Percentiles rank a stretch among this genome's conserved stretches.
Conservation (phyloP, 2,329 filamentous ascomycete genomes). For the Gnomoniopsis smithogilvyi region DNA sequence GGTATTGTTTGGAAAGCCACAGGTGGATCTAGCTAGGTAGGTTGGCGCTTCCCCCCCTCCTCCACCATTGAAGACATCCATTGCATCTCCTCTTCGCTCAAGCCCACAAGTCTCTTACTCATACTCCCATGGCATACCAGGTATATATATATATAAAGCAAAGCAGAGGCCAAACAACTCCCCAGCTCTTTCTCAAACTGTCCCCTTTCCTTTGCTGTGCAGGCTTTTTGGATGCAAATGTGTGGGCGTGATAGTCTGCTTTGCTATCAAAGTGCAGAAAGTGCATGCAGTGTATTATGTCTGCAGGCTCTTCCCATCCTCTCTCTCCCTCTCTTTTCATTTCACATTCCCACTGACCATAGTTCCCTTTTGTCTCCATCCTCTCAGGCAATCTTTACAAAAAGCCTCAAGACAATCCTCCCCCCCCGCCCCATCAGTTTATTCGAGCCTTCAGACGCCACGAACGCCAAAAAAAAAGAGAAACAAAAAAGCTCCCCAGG, state of each 20-base stretch:
- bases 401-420: neutral
- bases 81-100: neutral
- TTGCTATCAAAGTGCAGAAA: neutral
- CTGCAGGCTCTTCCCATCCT: no score
- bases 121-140: neutral
- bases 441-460: neutral
- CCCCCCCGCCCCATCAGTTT: neutral
- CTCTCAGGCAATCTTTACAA: no score
- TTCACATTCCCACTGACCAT: no score
- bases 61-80: neutral
- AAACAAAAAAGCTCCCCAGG: neutral
- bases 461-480: conserved; percentile 12
- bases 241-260: neutral
- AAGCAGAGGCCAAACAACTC: neutral
- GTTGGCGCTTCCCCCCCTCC: neutral
- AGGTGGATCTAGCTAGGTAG: conserved; percentile 6
- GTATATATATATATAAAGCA: conserved; percentile 8
- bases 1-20: conserved; percentile 7
- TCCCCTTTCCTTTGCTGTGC: neutral
- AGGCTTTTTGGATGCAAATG: neutral
- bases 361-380: no score
- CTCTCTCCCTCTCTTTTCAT: no score
- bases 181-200: neutral
- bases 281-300: neutral
- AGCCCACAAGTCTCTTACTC: neutral